These are phyloP conservation scores for Kappamyces sp. DNA, from an alignment of 192 early-diverging fungal genomes.

Conservation along the genomic window DNA sequence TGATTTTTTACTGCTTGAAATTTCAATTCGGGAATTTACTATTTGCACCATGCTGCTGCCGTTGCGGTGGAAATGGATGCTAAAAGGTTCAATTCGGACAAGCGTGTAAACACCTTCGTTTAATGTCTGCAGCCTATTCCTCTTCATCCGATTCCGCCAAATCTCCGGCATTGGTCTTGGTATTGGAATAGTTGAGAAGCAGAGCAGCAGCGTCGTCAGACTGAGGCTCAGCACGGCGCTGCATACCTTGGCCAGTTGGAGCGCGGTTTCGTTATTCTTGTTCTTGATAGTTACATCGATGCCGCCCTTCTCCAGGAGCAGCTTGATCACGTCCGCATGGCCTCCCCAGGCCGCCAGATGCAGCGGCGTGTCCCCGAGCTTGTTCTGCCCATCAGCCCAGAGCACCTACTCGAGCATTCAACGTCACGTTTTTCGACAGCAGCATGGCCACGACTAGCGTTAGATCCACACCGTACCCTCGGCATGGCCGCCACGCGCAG, in stretches of 20 bases:
- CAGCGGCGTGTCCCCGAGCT: slow-evolving; percentile 50
- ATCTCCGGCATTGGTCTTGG: slow-evolving; percentile 1
- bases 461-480: slow-evolving; percentile 7
- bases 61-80: no score
- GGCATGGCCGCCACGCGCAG: slow-evolving; percentile 40
- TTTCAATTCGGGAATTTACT: no score
- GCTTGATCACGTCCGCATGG: slow-evolving; percentile 22
- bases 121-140: neutral
- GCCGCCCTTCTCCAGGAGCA: slow-evolving; percentile 29
- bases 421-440: slow-evolving; percentile 26
- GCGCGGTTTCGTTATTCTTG: slow-evolving; percentile 36
- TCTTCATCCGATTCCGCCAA: slow-evolving; percentile 25
- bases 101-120: no score
- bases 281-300: slow-evolving; percentile 37
- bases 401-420: slow-evolving; percentile 33
- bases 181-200: slow-evolving; percentile 27
- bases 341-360: slow-evolving; percentile 50
- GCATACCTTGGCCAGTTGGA: slow-evolving; percentile 27
- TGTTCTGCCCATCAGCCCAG: slow-evolving; percentile 35
- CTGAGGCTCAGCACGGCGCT: no score
- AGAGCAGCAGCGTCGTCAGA: slow-evolving; percentile 38
- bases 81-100: no score
- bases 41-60: no score
- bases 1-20: no score
- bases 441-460: slow-evolving; percentile 29